Evolutionary conservation across 1,284 basidiomycete species (phyloP).

Genomic region (Moesziomyces sp.): DNA sequence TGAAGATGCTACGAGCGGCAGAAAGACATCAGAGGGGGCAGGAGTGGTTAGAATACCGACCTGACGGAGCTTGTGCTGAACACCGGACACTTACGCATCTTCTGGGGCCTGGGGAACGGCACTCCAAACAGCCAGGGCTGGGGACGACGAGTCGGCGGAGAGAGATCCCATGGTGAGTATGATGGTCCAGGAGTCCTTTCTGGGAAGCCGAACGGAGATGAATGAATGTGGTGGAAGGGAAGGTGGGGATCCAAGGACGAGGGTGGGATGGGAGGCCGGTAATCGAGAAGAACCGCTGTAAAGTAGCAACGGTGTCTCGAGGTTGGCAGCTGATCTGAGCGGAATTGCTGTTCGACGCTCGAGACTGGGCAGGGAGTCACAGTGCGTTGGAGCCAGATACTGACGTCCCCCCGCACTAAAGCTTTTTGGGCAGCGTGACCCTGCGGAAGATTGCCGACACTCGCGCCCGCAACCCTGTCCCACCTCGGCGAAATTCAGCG

Average conservation of each 20-base stretch:
- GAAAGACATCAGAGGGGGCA: background rate
- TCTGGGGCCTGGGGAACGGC: slow-evolving; percentile 55
- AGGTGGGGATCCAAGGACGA: background rate
- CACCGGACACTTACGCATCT: slow-evolving; percentile 51
- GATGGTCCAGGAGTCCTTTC: slow-evolving; percentile 5
- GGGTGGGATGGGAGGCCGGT: background rate
- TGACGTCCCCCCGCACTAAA: background rate
- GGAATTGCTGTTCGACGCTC: background rate
- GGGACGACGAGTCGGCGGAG: slow-evolving; percentile 18
- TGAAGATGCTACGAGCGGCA: slow-evolving; percentile 75
- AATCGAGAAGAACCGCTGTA: slow-evolving; percentile 5
- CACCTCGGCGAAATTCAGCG: slow-evolving; percentile 14
- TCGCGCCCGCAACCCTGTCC: slow-evolving; percentile 8
- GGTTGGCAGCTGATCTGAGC: background rate
- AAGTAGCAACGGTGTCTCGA: background rate
- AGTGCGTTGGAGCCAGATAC: too few relatives aligned
- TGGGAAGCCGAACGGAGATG: background rate
- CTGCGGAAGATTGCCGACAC: slow-evolving; percentile 42
- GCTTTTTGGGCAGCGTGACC: slow-evolving; percentile 28
- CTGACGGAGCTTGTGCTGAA: background rate
- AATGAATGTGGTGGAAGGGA: slow-evolving; percentile 1
- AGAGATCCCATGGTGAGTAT: slow-evolving; percentile 32
- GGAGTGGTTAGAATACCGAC: background rate
- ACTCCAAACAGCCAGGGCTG: slow-evolving; percentile 52
- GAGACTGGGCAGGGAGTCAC: slow-evolving; percentile 10